These are phyloP conservation scores for Cryphonectria naterciae DNA, from an alignment of 2,329 filamentous ascomycete genomes.

Conservation along the genomic window DNA sequence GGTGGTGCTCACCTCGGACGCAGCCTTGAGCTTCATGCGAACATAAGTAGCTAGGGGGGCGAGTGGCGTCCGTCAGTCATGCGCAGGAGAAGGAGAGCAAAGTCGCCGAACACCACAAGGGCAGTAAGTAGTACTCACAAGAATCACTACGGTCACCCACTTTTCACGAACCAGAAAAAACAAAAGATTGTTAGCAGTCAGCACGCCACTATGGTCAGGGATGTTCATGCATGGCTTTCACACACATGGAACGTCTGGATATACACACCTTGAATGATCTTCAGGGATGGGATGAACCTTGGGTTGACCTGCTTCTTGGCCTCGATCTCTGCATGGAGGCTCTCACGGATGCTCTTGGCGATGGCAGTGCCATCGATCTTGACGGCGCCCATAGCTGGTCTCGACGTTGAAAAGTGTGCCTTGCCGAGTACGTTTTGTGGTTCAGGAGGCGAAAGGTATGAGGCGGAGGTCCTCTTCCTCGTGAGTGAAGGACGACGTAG, in stretches of 20 bases:
- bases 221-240: neutral
- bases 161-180: slow-evolving; percentile 42
- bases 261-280: slow-evolving; percentile 86
- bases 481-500: slow-evolving; percentile 6
- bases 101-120: slow-evolving; percentile 2
- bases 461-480: neutral
- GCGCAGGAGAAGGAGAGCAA: slow-evolving; percentile 26
- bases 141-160: slow-evolving; percentile 94
- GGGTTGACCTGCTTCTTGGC: slow-evolving; percentile 82
- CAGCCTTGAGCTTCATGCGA: slow-evolving; percentile 99
- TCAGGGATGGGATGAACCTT: slow-evolving; percentile 84
- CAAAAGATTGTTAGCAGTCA: slow-evolving; percentile 22
- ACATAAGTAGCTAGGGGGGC: slow-evolving; percentile 82
- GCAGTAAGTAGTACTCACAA: slow-evolving; percentile 57
- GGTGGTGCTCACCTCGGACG: slow-evolving; percentile 70
- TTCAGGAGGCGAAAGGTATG: slow-evolving; percentile 10
- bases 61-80: slow-evolving; percentile 35
- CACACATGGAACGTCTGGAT: neutral
- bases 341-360: slow-evolving; percentile 87
- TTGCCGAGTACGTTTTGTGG: slow-evolving; percentile 18
- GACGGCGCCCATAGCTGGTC: slow-evolving; percentile 75
- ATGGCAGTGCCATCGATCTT: slow-evolving; percentile 97
- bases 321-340: slow-evolving; percentile 78
- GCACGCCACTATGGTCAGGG: neutral
- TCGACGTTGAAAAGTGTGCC: slow-evolving; percentile 50